Conservation (phyloP, 306 rosid species). For the Medicago arabica region DNA sequence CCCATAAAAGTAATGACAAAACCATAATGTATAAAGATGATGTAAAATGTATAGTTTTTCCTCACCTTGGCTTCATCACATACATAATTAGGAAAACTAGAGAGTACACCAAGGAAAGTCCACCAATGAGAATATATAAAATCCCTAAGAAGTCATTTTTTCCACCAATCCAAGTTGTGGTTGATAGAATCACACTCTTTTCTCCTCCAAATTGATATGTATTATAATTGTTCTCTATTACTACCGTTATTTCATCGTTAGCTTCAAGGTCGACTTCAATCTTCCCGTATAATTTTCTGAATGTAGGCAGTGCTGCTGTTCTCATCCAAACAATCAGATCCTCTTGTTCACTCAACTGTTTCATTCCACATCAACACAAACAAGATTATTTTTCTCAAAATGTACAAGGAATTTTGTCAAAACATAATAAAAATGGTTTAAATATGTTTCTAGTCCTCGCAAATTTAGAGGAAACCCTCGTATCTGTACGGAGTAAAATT, state of each 20-base stretch:
- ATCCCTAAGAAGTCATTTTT: constrained; percentile 74
- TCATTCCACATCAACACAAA: constrained; percentile 46
- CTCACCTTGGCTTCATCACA: constrained; percentile 78
- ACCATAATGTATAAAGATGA: constrained; percentile 24
- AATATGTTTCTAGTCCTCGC: not conserved
- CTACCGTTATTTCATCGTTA: constrained; percentile 57
- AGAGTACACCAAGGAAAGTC: constrained; percentile 66
- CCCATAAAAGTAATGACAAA: not conserved
- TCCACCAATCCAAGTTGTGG: constrained; percentile 95
- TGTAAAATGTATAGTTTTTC: constrained; percentile 29
- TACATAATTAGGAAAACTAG: constrained; percentile 69
- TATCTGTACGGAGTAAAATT: not conserved
- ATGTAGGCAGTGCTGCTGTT: constrained; percentile 80
- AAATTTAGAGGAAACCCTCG: not conserved
- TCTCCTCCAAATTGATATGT: constrained; percentile 77
- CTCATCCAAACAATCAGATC: constrained; percentile 98
- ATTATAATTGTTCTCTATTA: constrained; percentile 80
- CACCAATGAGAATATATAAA: constrained; percentile 70
- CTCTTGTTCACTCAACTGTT: constrained; percentile 80
- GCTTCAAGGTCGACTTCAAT: constrained; percentile 75
- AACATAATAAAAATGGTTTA: not conserved
- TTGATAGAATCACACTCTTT: constrained; percentile 81
- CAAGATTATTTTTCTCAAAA: constrained; percentile 17
- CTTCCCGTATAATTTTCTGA: constrained; percentile 86
- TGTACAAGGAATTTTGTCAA: not conserved